A percentile compares a stretch with the other conserved stretches of the same genome.
phyloP scores from a whole-genome alignment of 805 yeast species.

The Torulaspora franciscae region DNA sequence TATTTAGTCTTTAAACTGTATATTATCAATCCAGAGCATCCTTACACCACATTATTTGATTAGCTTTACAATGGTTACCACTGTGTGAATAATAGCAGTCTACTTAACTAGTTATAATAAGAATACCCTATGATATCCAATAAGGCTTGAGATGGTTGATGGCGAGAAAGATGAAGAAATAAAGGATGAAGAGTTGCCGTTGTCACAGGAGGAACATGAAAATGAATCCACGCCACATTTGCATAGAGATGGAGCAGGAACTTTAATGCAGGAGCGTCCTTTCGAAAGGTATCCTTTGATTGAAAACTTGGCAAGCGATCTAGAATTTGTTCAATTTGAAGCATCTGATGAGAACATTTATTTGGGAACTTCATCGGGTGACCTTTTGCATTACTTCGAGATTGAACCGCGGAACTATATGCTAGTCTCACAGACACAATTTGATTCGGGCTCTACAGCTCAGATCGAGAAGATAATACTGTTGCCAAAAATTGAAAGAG shows the following conservation, averaged over 20 bases:
- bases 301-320: slow-evolving; percentile 23
- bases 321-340: slow-evolving; percentile 26
- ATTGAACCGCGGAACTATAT: slow-evolving; percentile 31
- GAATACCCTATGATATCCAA: neutral
- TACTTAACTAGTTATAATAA: neutral
- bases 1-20: slow-evolving; percentile 1
- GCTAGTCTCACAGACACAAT: slow-evolving; percentile 31
- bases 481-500: slow-evolving; percentile 30
- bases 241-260: neutral
- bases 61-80: neutral
- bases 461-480: slow-evolving; percentile 28
- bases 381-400: slow-evolving; percentile 34
- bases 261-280: slow-evolving; percentile 19
- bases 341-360: slow-evolving; percentile 32
- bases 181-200: neutral
- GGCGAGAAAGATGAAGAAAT: neutral
- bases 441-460: slow-evolving; percentile 14
- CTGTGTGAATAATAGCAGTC: neutral
- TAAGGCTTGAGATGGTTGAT: slow-evolving; percentile 2
- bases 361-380: slow-evolving; percentile 32
- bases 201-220: neutral
- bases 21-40: slow-evolving; percentile 1
- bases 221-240: neutral
- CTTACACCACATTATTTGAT: slow-evolving; percentile 2
- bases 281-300: slow-evolving; percentile 24